These are phyloP conservation scores for Sideroxylon spinosum DNA, from an alignment of 179 eudicot genomes.

Conservation along the genomic window DNA sequence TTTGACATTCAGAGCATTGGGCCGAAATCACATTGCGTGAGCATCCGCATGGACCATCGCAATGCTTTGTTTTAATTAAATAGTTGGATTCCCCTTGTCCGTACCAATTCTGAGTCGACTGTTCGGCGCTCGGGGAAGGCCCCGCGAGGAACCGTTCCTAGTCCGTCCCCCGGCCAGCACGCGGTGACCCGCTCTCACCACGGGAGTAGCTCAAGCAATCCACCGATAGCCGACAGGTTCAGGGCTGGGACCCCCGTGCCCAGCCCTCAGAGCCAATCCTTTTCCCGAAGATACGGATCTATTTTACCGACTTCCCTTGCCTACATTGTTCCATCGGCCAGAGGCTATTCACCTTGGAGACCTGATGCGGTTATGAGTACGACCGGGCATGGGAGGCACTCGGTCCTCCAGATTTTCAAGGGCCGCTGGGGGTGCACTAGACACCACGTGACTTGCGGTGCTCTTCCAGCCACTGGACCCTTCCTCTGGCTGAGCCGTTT, in stretches of 20 bases:
- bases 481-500: conserved; percentile 46
- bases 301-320: conserved; percentile 1
- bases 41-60: conserved; percentile 57
- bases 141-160: no score
- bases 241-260: neutral
- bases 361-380: conserved; percentile 11
- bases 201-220: no score
- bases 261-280: neutral
- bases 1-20: conserved; percentile 66
- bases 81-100: conserved; percentile 39
- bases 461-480: conserved; percentile 53
- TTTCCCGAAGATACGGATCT: conserved; percentile 1
- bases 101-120: no score
- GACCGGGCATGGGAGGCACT: conserved; percentile 10
- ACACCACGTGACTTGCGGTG: conserved; percentile 51
- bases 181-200: no score
- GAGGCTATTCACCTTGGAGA: conserved; percentile 1
- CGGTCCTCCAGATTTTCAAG: conserved; percentile 19
- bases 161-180: no score
- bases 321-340: conserved; percentile 1
- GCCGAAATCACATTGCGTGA: conserved; percentile 64
- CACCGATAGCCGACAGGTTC: neutral
- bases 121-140: no score
- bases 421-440: conserved; percentile 40
- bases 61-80: conserved; percentile 57